Evolutionary conservation across 257 asterid genomes (phyloP).

Genomic region (Nicotiana knightiana): DNA sequence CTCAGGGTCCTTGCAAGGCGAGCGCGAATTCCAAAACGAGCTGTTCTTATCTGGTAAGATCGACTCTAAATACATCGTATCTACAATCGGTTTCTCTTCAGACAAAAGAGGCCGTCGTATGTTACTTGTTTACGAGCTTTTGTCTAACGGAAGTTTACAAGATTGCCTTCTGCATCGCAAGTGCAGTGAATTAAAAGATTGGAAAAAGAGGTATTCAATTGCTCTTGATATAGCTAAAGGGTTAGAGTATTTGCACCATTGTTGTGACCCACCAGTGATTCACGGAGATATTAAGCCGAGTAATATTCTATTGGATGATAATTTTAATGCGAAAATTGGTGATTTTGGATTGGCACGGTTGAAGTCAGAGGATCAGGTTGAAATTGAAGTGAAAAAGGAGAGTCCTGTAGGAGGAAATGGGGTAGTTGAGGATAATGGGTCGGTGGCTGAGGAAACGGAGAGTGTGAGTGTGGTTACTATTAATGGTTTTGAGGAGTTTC

Average conservation of each 20-base stretch:
- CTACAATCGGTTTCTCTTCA: constrained; percentile 71
- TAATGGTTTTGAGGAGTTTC: constrained; percentile 57
- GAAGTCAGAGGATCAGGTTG: constrained; percentile 52
- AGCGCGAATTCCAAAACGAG: constrained; percentile 95
- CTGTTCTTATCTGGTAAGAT: constrained; percentile 67
- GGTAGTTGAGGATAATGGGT: constrained; percentile 58
- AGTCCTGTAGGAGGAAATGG: constrained; percentile 27
- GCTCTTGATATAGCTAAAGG: constrained; percentile 81
- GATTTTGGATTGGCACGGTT: constrained; percentile 94
- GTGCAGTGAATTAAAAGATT: constrained; percentile 60
- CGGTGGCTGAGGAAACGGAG: constrained; percentile 72
- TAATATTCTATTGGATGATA: constrained; percentile 58
- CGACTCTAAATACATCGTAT: constrained; percentile 56
- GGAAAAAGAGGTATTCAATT: constrained; percentile 63
- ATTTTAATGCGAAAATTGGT: constrained; percentile 70
- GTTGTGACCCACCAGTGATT: constrained; percentile 79
- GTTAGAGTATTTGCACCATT: constrained; percentile 80
- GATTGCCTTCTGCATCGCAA: constrained; percentile 82
- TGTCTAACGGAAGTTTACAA: constrained; percentile 90
- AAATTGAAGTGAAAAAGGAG: constrained; percentile 57
- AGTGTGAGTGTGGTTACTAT: constrained; percentile 75
- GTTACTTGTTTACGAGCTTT: constrained; percentile 77
- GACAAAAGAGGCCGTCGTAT: constrained; percentile 66
- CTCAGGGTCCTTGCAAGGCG: constrained; percentile 89
- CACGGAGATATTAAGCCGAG: constrained; percentile 98